Evolutionary conservation across 352 stramenopile species (phyloP).

Genomic region (Phytophthora pinifolia): DNA sequence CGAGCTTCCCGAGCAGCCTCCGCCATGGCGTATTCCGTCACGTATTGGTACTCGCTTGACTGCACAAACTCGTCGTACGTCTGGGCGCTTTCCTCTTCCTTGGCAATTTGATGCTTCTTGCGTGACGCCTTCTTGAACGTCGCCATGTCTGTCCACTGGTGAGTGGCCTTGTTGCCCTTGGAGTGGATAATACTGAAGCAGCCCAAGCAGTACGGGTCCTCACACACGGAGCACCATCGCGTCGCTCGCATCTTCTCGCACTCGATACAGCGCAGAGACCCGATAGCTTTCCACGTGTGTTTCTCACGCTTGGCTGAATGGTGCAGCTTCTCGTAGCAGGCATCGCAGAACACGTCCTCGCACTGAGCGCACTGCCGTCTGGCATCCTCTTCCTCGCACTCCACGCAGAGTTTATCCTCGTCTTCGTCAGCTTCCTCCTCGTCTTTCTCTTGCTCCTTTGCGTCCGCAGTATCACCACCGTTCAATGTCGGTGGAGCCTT

Average conservation of each 20-base stretch:
- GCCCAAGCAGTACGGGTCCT: constrained; percentile 79
- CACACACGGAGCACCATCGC: constrained; percentile 69
- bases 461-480: neutral
- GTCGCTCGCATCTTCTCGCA: constrained; percentile 87
- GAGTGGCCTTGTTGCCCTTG: constrained; percentile 74
- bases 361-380: constrained; percentile 66
- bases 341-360: constrained; percentile 78
- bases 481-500: constrained; percentile 22
- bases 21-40: constrained; percentile 47
- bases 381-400: constrained; percentile 80
- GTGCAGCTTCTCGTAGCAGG: constrained; percentile 78
- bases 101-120: constrained; percentile 32
- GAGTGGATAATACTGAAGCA: constrained; percentile 85
- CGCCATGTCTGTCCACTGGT: constrained; percentile 75
- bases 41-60: constrained; percentile 80
- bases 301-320: constrained; percentile 65
- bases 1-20: constrained; percentile 20
- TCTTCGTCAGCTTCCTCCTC: constrained; percentile 44
- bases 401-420: constrained; percentile 68
- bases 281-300: constrained; percentile 79
- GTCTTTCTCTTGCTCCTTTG: constrained; percentile 14
- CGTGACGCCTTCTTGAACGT: constrained; percentile 52
- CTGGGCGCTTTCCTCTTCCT: constrained; percentile 59
- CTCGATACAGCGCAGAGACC: constrained; percentile 75
- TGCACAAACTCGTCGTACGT: constrained; percentile 78